A percentile compares a stretch with the other conserved stretches of the same genome.
Conservation (phyloP, 495 filamentous ascomycete species). For the Margaritispora aquatica region DNA sequence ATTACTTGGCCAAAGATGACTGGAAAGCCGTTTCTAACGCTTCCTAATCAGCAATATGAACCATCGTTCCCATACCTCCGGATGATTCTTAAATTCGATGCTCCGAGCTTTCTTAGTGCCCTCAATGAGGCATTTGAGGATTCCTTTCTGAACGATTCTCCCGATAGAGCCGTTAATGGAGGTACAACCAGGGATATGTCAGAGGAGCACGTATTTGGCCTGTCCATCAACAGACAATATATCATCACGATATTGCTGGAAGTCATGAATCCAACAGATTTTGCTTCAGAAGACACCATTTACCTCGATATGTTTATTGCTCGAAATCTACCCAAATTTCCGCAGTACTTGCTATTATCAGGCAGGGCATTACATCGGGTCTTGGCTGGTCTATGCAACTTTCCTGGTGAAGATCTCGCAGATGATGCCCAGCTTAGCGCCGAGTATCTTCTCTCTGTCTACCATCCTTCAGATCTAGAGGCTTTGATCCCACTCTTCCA, state of each 20-base stretch:
- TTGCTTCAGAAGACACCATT: constrained; percentile 74
- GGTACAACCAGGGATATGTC: constrained; percentile 40
- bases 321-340: constrained; percentile 92
- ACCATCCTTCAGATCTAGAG: constrained; percentile 78
- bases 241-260: constrained; percentile 84
- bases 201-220: constrained; percentile 58
- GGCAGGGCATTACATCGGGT: constrained; percentile 79
- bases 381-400: constrained; percentile 75
- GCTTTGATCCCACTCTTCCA: constrained; percentile 70
- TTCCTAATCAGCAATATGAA: constrained; percentile 40
- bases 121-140: constrained; percentile 98
- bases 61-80: constrained; percentile 78
- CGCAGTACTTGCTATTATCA: constrained; percentile 86
- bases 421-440: constrained; percentile 94
- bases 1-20: constrained; percentile 57
- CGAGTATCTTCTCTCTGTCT: constrained; percentile 90
- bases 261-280: constrained; percentile 70
- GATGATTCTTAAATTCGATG: constrained; percentile 79
- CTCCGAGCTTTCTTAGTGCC: constrained; percentile 88
- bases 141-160: constrained; percentile 75
- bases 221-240: constrained; percentile 83
- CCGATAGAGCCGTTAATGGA: constrained; percentile 49
- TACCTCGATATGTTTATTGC: constrained; percentile 98
- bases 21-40: constrained; percentile 46
- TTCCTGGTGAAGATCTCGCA: constrained; percentile 70